Base-by-base conservation (phyloP, 2,329 filamentous ascomycete species). In the Fusarium haematococcum region DNA sequence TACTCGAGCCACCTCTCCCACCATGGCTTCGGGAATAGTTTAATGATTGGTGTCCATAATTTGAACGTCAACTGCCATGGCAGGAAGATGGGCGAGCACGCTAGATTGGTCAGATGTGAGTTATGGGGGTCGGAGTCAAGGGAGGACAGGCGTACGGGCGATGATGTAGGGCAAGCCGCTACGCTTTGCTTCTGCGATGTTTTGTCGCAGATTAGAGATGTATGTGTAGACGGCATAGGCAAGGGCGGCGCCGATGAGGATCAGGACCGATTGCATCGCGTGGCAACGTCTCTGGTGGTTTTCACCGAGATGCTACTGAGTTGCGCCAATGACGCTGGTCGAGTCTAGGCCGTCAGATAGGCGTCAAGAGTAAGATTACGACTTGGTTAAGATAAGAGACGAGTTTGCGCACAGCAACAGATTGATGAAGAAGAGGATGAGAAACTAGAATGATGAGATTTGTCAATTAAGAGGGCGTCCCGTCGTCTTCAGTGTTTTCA, bases 1-100 rank as follows among this genome's bases (percentile, higher is more conserved):
- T 85, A 93, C 91, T 88, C 86, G 52, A 92, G 80, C 88, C 91
- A 91, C 61, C 85, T 77, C 64, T 90, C 85, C 83, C 88, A 91
- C 81, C 85, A 88, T 18, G 85, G 83, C 50, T 82, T 82, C 1
- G 92, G 92, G 0, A 93, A 82, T 16, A 81, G 77, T 67, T 85
- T 86, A 73, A 93, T 84, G 16, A 92, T 66, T 4, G 88, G 88
- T 13, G 90, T 77, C 87, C 86, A 91, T 45, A 91, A 69, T 60
- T 80, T 80, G 74, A 86, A 84, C 3, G 88, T 88, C 30, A 91
- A 76, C 65, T 91, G 85, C 88, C 91, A 93, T 25, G 86, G 77
- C 18, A 85, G 74, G 73, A 86, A 88, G 77, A 89, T 87, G 1
- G 88, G 85, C 23, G 83, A 84, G 48, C 84, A 79, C 16, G 88